Evolutionary conservation across 257 asterid genomes (phyloP).

Genomic region (Fraxinus excelsior): DNA sequence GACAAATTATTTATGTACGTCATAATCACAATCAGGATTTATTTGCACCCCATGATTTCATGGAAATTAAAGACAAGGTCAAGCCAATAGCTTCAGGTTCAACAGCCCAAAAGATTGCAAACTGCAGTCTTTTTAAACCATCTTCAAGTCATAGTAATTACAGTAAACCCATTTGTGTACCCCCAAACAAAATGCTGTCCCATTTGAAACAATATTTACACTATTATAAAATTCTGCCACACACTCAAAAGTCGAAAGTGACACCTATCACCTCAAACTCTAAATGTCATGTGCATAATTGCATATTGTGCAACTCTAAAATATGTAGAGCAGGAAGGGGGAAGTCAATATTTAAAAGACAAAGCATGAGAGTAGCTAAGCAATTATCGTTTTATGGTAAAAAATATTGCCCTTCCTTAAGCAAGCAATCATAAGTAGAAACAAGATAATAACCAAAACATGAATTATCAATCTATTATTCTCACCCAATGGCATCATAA

Average conservation of each 20-base stretch:
- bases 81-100: background rate
- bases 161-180: background rate
- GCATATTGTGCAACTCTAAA: background rate
- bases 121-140: background rate
- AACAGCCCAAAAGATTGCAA: background rate
- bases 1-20: no score
- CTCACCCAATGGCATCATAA: background rate
- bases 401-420: background rate
- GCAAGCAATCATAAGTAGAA: background rate
- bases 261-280: background rate
- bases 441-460: background rate
- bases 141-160: background rate
- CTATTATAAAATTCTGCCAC: background rate
- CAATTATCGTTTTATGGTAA: background rate
- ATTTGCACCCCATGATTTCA: background rate
- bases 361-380: background rate
- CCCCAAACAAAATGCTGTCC: background rate
- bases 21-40: background rate
- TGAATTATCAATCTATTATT: background rate
- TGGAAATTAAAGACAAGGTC: background rate
- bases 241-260: background rate
- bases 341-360: background rate
- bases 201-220: background rate
- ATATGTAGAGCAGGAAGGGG: background rate
- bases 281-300: background rate